These are phyloP conservation scores for Lachancea kluyveri DNA, from an alignment of 805 yeast genomes.

Conservation along the genomic window DNA sequence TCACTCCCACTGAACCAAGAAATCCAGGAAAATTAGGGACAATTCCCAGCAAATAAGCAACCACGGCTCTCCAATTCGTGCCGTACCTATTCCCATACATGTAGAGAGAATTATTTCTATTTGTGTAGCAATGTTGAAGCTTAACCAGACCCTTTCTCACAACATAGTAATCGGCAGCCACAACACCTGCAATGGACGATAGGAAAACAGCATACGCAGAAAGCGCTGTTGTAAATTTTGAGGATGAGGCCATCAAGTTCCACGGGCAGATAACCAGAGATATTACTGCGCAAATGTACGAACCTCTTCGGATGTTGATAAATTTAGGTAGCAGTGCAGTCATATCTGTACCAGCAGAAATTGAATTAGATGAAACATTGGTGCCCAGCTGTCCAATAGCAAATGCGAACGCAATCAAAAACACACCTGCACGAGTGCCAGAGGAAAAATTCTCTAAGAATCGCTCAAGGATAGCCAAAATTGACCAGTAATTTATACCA, in stretches of 20 bases:
- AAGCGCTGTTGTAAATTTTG: conserved; percentile 64
- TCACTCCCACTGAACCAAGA: conserved; percentile 44
- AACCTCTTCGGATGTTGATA: conserved; percentile 56
- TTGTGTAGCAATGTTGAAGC: conserved; percentile 55
- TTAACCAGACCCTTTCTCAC: conserved; percentile 62
- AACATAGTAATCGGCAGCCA: conserved; percentile 49
- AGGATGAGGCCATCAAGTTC: conserved; percentile 58
- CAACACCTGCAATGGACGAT: conserved; percentile 73
- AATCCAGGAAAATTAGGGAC: conserved; percentile 36
- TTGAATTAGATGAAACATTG: conserved; percentile 59
- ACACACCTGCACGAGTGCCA: conserved; percentile 68
- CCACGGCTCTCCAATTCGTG: conserved; percentile 70
- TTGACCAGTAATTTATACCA: conserved; percentile 38
- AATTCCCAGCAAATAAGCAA: conserved; percentile 45
- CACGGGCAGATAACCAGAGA: conserved; percentile 73
- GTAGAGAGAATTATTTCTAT: conserved; percentile 31
- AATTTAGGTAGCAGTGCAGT: conserved; percentile 51
- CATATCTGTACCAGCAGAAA: conserved; percentile 52
- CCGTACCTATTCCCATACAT: conserved; percentile 51
- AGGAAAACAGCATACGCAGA: conserved; percentile 74
- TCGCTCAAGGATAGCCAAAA: conserved; percentile 51
- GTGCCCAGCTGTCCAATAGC: conserved; percentile 71
- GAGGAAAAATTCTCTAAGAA: conserved; percentile 32
- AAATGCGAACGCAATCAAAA: conserved; percentile 56
- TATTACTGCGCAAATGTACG: conserved; percentile 55